These are phyloP conservation scores for Fusarium avenaceum DNA, from an alignment of 2,329 filamentous ascomycete genomes.

Conservation along the genomic window DNA sequence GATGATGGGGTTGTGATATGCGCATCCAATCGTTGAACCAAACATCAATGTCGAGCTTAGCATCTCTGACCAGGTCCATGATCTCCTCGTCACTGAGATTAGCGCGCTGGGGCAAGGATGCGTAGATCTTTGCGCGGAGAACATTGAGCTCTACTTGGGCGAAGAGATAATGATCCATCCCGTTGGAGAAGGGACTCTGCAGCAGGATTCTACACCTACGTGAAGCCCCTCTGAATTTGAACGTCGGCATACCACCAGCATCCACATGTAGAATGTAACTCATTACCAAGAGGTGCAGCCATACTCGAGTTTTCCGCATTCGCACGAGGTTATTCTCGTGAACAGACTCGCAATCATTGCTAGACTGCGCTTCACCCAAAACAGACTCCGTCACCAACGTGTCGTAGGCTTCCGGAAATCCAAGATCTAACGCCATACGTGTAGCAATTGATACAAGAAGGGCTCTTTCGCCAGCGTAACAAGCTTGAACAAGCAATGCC, in stretches of 20 bases:
- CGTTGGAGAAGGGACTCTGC: constrained; percentile 10
- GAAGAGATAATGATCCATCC: constrained; percentile 24
- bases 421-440: constrained; percentile 23
- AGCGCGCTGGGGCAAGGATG: constrained; percentile 5
- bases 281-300: constrained; percentile 14
- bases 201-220: constrained; percentile 17
- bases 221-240: constrained; percentile 23
- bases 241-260: constrained; percentile 15
- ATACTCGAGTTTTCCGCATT: constrained; percentile 21
- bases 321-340: neutral
- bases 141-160: constrained; percentile 22
- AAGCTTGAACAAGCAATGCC: constrained; percentile 14
- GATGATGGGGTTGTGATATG: constrained; percentile 1
- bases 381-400: constrained; percentile 4
- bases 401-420: constrained; percentile 21
- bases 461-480: constrained; percentile 22
- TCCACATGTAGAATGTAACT: constrained; percentile 26
- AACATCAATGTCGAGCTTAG: constrained; percentile 25
- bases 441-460: constrained; percentile 20
- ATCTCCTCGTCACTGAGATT: constrained; percentile 7
- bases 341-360: accelerated
- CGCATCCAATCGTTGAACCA: constrained; percentile 31
- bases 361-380: neutral
- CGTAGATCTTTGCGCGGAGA: constrained; percentile 25
- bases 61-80: constrained; percentile 15